phyloP scores from a whole-genome alignment of 176 grass and related monocot species.

The Thinopyrum elongatum region DNA sequence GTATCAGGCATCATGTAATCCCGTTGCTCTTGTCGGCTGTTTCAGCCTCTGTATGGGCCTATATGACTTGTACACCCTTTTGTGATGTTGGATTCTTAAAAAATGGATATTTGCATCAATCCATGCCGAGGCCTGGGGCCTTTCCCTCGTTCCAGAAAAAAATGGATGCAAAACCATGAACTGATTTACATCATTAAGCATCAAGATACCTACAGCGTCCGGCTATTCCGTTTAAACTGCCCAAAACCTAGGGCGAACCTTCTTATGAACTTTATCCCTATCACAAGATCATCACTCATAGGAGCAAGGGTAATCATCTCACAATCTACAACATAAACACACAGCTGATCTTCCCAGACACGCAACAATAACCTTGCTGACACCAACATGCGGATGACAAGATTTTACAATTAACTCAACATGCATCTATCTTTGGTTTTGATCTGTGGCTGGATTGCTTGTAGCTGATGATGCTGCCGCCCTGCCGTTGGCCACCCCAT shows the following conservation, averaged over 20 bases:
- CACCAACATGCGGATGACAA: conserved; percentile 45
- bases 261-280: conserved; percentile 34
- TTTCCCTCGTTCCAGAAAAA: background rate
- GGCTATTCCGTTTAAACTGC: conserved; percentile 27
- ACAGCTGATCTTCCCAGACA: conserved; percentile 33
- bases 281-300: conserved; percentile 23
- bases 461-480: conserved; percentile 44
- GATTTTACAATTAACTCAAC: conserved; percentile 31
- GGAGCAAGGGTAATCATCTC: conserved; percentile 18
- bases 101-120: too few species aligned
- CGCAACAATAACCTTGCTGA: conserved; percentile 38
- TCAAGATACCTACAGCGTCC: conserved; percentile 24
- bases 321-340: conserved; percentile 11
- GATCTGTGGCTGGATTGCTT: conserved; percentile 60
- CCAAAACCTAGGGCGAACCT: conserved; percentile 21
- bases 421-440: conserved; percentile 71
- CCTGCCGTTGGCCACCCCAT: conserved; percentile 65
- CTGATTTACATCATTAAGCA: conserved; percentile 28
- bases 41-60: too few species aligned
- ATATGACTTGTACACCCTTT: too few species aligned
- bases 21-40: too few species aligned
- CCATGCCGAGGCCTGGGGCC: background rate
- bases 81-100: background rate
- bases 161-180: conserved; percentile 12
- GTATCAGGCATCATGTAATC: too few species aligned